phyloP scores from a whole-genome alignment of 2,329 filamentous ascomycete genomes.

The Fusarium penzigii region DNA sequence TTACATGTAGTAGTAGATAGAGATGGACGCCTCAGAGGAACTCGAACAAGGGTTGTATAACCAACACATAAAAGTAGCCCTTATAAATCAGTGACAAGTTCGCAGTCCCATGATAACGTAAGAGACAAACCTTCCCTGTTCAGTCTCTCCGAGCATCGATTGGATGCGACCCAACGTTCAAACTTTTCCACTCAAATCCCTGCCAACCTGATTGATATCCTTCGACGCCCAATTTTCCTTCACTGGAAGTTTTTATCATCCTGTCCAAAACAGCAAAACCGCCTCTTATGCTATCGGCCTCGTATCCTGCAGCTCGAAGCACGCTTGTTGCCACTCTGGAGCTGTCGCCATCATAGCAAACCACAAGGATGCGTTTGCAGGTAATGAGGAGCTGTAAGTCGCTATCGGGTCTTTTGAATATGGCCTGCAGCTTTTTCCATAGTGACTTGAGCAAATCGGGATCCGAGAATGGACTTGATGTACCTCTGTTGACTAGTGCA shows the following conservation, averaged over 20 bases:
- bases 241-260: constrained; percentile 10
- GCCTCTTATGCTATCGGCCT: constrained; percentile 48
- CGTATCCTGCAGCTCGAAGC: constrained; percentile 49
- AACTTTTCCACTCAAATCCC: background rate
- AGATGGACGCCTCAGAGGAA: too few species aligned
- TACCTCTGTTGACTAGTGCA: constrained; percentile 40
- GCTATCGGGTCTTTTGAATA: constrained; percentile 36
- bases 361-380: constrained; percentile 42
- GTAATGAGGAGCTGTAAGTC: constrained; percentile 24
- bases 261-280: constrained; percentile 47
- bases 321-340: constrained; percentile 56
- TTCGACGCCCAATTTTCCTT: background rate
- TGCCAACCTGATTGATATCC: background rate
- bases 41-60: too few species aligned
- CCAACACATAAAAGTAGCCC: too few species aligned
- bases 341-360: constrained; percentile 57
- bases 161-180: background rate
- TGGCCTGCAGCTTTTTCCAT: constrained; percentile 48
- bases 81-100: too few species aligned
- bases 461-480: constrained; percentile 48
- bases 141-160: background rate
- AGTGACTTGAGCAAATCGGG: constrained; percentile 42
- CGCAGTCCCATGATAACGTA: too few species aligned
- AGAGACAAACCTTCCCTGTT: background rate
- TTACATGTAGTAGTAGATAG: too few species aligned